Evolutionary conservation across 2,329 filamentous ascomycete species (phyloP).

Genomic region (Paraconiothyrium brasiliense): DNA sequence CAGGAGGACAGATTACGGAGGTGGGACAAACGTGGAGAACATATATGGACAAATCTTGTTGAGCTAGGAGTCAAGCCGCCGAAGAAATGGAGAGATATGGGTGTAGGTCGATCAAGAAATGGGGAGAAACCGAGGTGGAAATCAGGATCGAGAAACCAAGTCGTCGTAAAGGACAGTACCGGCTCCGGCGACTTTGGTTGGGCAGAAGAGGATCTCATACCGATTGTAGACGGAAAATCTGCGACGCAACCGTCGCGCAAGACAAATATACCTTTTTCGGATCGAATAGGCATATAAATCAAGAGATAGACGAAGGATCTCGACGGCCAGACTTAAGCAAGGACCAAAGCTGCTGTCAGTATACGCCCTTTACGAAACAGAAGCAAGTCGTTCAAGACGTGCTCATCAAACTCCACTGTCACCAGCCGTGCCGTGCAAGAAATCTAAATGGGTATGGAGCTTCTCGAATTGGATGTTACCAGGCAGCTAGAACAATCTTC

Average conservation of each 20-base stretch:
- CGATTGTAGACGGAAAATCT: constrained; percentile 35
- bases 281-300: constrained; percentile 19
- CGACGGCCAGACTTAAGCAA: neutral
- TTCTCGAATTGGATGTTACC: too few relatives aligned
- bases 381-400: too few relatives aligned
- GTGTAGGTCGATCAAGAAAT: constrained; percentile 45
- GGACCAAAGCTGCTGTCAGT: too few relatives aligned
- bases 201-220: constrained; percentile 40
- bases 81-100: constrained; percentile 61
- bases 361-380: too few relatives aligned
- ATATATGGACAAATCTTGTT: constrained; percentile 59
- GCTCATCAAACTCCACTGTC: too few relatives aligned
- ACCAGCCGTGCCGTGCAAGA: too few relatives aligned
- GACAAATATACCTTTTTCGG: constrained; percentile 12
- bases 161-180: constrained; percentile 39
- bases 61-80: constrained; percentile 65
- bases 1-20: constrained; percentile 53
- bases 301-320: neutral
- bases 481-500: too few relatives aligned
- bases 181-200: constrained; percentile 22
- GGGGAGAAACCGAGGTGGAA: constrained; percentile 48
- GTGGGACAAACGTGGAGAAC: constrained; percentile 60
- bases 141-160: constrained; percentile 36
- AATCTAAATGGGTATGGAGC: too few relatives aligned
- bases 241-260: neutral